Evolutionary conservation across 768 basidiomycete species (phyloP).

Genomic region (Trametes meyenii): DNA sequence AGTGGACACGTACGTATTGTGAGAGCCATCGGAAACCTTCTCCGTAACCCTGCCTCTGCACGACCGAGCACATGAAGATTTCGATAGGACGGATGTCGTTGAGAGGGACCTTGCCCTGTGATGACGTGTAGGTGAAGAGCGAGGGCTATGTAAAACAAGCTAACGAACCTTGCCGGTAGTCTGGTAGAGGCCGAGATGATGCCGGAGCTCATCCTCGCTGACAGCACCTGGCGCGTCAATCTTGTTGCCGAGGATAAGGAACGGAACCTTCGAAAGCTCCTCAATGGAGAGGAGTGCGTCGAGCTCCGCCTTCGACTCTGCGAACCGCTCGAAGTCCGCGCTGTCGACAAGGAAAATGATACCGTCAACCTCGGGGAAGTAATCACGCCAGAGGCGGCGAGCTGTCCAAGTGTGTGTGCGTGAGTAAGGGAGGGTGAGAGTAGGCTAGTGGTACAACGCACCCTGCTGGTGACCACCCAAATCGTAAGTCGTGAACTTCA

Average conservation of each 20-base stretch:
- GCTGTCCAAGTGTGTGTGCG: constrained; percentile 46
- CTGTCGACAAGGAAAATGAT: constrained; percentile 98
- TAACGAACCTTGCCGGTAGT: constrained; percentile 96
- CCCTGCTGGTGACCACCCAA: constrained; percentile 98
- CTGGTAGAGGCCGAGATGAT: constrained; percentile 93
- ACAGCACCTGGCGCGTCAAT: constrained; percentile 99
- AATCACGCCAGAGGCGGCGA: constrained; percentile 98
- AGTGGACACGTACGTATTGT: constrained; percentile 76
- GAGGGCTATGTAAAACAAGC: neutral
- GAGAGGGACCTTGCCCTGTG: constrained; percentile 93
- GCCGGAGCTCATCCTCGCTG: constrained; percentile 95
- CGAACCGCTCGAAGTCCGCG: constrained; percentile 94
- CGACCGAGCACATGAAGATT: constrained; percentile 99
- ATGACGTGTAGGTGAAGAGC: constrained; percentile 11
- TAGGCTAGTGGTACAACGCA: constrained; percentile 36
- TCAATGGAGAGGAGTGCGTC: constrained; percentile 96
- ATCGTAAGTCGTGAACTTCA: constrained; percentile 99
- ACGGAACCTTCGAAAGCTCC: constrained; percentile 93
- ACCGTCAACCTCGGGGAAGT: constrained; percentile 99
- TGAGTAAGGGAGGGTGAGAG: neutral
- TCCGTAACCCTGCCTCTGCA: constrained; percentile 97
- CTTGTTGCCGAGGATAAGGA: constrained; percentile 99
- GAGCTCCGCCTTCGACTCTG: constrained; percentile 96
- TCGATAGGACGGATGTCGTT: constrained; percentile 98
- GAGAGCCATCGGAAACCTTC: constrained; percentile 98